Evolutionary conservation across 441 rosid species (phyloP).

Genomic region (Corymbia citriodora): DNA sequence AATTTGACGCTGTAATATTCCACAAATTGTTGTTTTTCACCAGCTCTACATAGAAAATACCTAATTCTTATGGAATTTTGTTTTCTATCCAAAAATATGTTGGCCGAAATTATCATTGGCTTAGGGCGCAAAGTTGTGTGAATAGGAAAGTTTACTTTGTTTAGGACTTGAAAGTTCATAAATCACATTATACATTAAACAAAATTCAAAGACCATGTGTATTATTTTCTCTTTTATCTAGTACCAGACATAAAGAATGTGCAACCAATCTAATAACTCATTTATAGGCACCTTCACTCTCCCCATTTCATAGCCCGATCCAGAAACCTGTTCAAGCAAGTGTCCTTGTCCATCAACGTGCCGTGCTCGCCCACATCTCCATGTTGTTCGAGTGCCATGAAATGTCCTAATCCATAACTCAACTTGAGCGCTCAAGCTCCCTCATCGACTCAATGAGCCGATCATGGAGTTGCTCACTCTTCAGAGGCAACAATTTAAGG

Average conservation of each 20-base stretch:
- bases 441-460: fast-evolving
- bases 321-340: not conserved
- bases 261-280: fast-evolving
- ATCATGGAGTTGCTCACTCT: not conserved
- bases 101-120: not conserved
- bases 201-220: no score
- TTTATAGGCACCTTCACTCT: not conserved
- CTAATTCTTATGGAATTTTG: no score
- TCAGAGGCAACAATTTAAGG: not conserved
- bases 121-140: fast-evolving
- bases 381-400: not conserved
- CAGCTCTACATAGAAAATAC: fast-evolving
- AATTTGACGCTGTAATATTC: no score
- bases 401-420: not conserved
- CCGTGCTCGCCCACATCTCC: fast-evolving
- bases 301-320: not conserved
- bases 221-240: not conserved
- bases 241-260: not conserved
- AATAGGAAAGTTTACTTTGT: not conserved
- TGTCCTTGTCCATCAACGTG: fast-evolving
- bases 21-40: no score
- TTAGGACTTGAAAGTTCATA: no score
- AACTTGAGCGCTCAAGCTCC: not conserved
- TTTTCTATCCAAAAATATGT: not conserved
- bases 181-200: no score